A percentile compares a stretch with the other conserved stretches of the same genome.
Conservation (phyloP, 148 eudicot species). For the Nyssa sinensis region DNA sequence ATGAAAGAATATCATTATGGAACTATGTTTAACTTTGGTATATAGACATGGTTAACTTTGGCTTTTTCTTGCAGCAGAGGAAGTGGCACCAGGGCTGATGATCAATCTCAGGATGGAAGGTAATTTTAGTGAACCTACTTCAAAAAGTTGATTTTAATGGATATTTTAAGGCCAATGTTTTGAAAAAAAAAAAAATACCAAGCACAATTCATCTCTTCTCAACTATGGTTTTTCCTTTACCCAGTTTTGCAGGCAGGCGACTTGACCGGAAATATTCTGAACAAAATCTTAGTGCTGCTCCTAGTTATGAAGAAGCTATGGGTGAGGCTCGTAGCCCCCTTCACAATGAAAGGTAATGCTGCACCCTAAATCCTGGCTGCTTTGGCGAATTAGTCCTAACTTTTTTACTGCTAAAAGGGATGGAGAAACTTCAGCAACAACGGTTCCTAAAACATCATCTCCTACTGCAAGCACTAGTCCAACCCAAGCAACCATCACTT, state of each 20-base stretch:
- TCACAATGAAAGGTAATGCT: constrained; percentile 60
- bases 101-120: constrained; percentile 69
- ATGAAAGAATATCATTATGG: not conserved
- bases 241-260: constrained; percentile 33
- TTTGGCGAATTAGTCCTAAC: constrained; percentile 20
- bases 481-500: constrained; percentile 28
- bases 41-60: constrained; percentile 12
- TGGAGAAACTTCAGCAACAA: constrained; percentile 57
- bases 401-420: constrained; percentile 43
- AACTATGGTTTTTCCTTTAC: not conserved
- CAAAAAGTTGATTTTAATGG: not conserved
- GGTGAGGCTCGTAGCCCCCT: constrained; percentile 67
- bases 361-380: not conserved
- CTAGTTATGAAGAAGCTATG: constrained; percentile 90
- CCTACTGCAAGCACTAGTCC: constrained; percentile 35
- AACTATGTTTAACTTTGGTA: not conserved
- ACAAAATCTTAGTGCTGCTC: constrained; percentile 73
- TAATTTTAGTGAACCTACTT: constrained; percentile 20
- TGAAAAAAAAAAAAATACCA: not conserved
- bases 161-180: not conserved
- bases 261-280: constrained; percentile 72
- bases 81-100: constrained; percentile 67
- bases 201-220: not conserved
- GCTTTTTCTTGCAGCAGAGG: constrained; percentile 51
- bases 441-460: constrained; percentile 59